phyloP scores from a whole-genome alignment of 116 monocot genomes.

The Zostera marina region DNA sequence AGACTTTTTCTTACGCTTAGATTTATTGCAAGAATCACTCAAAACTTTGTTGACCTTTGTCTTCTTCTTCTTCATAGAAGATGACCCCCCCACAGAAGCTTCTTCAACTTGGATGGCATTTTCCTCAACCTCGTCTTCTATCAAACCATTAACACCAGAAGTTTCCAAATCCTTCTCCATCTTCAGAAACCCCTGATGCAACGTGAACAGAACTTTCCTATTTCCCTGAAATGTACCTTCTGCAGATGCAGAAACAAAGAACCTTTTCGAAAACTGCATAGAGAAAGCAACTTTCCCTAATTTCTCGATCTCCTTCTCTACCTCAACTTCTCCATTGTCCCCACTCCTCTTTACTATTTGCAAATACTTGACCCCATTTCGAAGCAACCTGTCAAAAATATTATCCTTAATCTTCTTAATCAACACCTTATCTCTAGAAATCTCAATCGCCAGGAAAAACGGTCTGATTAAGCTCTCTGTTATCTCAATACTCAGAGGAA shows the following conservation, averaged over 20 bases:
- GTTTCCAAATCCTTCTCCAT: slow-evolving; percentile 67
- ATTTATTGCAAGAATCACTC: too few species aligned
- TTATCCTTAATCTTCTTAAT: slow-evolving; percentile 50
- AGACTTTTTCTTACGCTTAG: too few species aligned
- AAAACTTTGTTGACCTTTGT: too few species aligned
- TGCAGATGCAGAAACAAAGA: slow-evolving; percentile 49
- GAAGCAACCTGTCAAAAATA: slow-evolving; percentile 38
- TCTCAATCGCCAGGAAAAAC: slow-evolving; percentile 50
- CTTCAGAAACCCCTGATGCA: slow-evolving; percentile 51
- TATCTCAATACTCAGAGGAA: slow-evolving; percentile 22
- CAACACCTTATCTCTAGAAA: slow-evolving; percentile 44
- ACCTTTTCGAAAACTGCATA: slow-evolving; percentile 41
- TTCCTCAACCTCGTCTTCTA: slow-evolving; percentile 17
- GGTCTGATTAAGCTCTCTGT: slow-evolving; percentile 33
- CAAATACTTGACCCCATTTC: slow-evolving; percentile 33
- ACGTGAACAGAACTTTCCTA: slow-evolving; percentile 47
- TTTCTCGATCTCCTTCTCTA: slow-evolving; percentile 34
- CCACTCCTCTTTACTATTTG: slow-evolving; percentile 12
- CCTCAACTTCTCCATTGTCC: slow-evolving; percentile 10
- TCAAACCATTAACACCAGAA: slow-evolving; percentile 30
- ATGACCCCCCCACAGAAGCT: neutral
- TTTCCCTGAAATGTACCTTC: slow-evolving; percentile 45
- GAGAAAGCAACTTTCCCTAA: slow-evolving; percentile 47
- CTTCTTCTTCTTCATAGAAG: too few species aligned
- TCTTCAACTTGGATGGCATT: neutral